A percentile compares a stretch with the other conserved stretches of the same genome.
Evolutionary conservation across 2,329 filamentous ascomycete species (phyloP).

Genomic region (Amphichorda felina): DNA sequence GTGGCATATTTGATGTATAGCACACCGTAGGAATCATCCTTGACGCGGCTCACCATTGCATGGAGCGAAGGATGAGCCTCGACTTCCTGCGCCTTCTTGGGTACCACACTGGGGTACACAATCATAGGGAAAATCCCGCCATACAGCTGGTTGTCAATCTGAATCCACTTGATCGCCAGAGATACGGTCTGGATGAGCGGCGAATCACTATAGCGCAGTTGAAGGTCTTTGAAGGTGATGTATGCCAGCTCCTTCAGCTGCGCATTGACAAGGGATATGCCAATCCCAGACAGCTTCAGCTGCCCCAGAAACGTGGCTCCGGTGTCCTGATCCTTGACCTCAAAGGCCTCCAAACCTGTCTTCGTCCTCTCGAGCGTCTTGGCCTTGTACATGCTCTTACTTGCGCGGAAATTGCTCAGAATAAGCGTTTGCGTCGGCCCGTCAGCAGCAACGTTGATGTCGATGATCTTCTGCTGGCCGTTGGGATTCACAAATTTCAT

Average conservation of each 20-base stretch:
- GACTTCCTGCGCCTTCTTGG: conserved; percentile 92
- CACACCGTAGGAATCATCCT: conserved; percentile 96
- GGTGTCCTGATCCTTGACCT: conserved; percentile 85
- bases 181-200: conserved; percentile 84
- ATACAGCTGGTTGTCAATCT: conserved; percentile 97
- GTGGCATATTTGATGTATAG: conserved; percentile 98
- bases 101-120: conserved; percentile 92
- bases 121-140: conserved; percentile 97
- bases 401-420: conserved; percentile 84
- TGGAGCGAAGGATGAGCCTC: conserved; percentile 94
- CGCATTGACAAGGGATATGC: conserved; percentile 85
- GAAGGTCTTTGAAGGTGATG: conserved; percentile 81
- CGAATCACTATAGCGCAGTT: conserved; percentile 89
- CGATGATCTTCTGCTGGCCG: conserved; percentile 75
- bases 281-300: conserved; percentile 78
- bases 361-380: conserved; percentile 37
- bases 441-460: conserved; percentile 91
- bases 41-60: conserved; percentile 82
- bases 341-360: conserved; percentile 52
- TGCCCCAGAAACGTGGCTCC: conserved; percentile 83
- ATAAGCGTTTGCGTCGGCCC: conserved; percentile 93
- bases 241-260: conserved; percentile 90
- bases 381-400: conserved; percentile 76
- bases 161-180: conserved; percentile 93
- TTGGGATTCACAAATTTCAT: conserved; percentile 70